Conservation (phyloP, 768 basidiomycete genomes). For the Lentinus brumalis region DNA sequence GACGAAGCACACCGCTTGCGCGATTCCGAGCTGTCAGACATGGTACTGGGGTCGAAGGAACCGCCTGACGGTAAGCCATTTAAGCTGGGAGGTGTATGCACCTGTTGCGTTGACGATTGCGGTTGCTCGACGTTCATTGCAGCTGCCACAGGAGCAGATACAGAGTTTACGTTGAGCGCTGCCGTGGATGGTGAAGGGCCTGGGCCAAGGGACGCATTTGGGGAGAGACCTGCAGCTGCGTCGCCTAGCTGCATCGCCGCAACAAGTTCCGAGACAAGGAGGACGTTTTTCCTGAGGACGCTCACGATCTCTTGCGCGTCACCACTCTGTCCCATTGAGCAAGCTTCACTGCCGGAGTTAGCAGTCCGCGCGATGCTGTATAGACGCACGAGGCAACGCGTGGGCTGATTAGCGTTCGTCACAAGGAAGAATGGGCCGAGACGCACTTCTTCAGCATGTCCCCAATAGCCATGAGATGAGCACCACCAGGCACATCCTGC, state of each 20-base stretch:
- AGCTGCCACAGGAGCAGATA: conserved; percentile 7
- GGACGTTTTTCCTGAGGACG: conserved; percentile 29
- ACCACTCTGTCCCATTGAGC: conserved; percentile 28
- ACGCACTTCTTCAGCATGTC: conserved; percentile 58
- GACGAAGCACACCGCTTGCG: conserved; percentile 56
- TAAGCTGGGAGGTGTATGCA: conserved; percentile 24
- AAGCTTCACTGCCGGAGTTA: conserved; percentile 31
- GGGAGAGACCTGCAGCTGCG: conserved; percentile 6
- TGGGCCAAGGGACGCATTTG: conserved; percentile 19
- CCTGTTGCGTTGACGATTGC: conserved; percentile 23
- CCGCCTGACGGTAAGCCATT: conserved; percentile 25
- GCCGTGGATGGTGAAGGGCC: conserved; percentile 9
- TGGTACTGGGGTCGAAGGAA: conserved; percentile 30
- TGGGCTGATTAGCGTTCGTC: conserved; percentile 37
- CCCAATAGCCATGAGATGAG: conserved; percentile 52
- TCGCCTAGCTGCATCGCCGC: conserved; percentile 28
- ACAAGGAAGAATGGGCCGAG: conserved; percentile 32
- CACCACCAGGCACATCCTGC: conserved; percentile 40
- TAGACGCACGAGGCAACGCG: conserved; percentile 30
- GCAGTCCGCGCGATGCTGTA: conserved; percentile 32
- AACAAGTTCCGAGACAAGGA: conserved; percentile 30
- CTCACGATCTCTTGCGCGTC: conserved; percentile 30
- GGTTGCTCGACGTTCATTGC: conserved; percentile 18
- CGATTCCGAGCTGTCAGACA: conserved; percentile 41
- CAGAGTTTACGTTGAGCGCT: conserved; percentile 7